Evolutionary conservation across 345 rosid genomes (phyloP).

Genomic region (Eutrema yunnanense): DNA sequence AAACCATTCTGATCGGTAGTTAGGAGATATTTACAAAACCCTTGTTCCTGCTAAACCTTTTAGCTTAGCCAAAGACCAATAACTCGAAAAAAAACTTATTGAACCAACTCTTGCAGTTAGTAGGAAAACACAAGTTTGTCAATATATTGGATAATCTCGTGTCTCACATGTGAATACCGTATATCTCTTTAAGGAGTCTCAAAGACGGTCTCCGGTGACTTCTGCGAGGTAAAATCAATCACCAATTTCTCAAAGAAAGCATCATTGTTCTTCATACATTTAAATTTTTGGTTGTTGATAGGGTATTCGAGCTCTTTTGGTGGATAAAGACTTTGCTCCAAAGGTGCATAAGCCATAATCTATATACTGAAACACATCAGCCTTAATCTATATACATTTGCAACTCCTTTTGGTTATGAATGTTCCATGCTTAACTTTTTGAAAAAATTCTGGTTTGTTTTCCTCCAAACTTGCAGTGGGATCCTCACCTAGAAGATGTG

Average conservation of each 20-base stretch:
- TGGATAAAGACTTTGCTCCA: conserved; percentile 90
- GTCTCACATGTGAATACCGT: conserved; percentile 76
- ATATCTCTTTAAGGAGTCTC: conserved; percentile 56
- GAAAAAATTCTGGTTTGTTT: too few relatives aligned
- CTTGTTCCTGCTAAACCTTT: not conserved
- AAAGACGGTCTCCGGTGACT: conserved; percentile 52
- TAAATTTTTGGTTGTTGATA: conserved; percentile 9
- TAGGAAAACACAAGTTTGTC: not conserved
- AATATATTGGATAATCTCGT: too few relatives aligned
- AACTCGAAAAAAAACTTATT: not conserved
- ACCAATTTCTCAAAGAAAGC: not conserved
- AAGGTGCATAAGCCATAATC: conserved; percentile 43
- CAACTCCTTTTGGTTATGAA: too few relatives aligned
- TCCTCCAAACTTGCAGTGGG: too few relatives aligned
- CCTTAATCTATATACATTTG: too few relatives aligned
- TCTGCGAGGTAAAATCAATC: too few relatives aligned
- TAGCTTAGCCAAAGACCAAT: not conserved
- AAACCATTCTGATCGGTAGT: not conserved
- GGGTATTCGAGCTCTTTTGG: conserved; percentile 78
- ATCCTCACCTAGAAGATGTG: too few relatives aligned
- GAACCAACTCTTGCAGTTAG: not conserved
- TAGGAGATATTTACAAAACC: not conserved
- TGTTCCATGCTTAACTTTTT: too few relatives aligned
- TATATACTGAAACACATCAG: not conserved
- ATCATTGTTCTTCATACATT: not conserved